These are phyloP conservation scores for Breynia disticha DNA, from an alignment of 441 rosid species.

Conservation along the genomic window DNA sequence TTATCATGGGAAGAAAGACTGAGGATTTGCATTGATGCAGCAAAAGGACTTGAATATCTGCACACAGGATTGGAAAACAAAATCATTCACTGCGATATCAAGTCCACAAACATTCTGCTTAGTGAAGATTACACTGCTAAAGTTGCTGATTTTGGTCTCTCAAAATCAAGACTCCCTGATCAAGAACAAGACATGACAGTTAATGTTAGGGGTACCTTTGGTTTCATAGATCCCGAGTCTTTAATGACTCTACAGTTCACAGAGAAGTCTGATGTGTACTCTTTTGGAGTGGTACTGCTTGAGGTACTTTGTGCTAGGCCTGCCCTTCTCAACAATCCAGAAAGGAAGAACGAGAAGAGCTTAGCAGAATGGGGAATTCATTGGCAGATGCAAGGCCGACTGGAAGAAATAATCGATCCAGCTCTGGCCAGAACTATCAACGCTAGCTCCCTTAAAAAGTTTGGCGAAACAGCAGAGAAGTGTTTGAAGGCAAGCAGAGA, in stretches of 20 bases:
- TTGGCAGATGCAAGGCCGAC: slow-evolving; percentile 20
- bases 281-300: slow-evolving; percentile 36
- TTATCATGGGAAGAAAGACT: slow-evolving; percentile 41
- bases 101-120: slow-evolving; percentile 34
- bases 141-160: slow-evolving; percentile 44
- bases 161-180: slow-evolving; percentile 27
- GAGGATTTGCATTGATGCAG: slow-evolving; percentile 48
- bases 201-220: slow-evolving; percentile 33
- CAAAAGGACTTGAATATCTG: slow-evolving; percentile 37
- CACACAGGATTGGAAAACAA: slow-evolving; percentile 29
- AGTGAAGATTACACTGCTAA: slow-evolving; percentile 23
- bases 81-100: slow-evolving; percentile 34
- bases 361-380: slow-evolving; percentile 42
- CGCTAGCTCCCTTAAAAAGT: slow-evolving; percentile 34
- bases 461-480: slow-evolving; percentile 29
- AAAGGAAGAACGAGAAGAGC: slow-evolving; percentile 31
- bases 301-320: slow-evolving; percentile 43
- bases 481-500: slow-evolving; percentile 28
- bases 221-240: slow-evolving; percentile 42
- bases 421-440: slow-evolving; percentile 22
- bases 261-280: slow-evolving; percentile 38
- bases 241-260: slow-evolving; percentile 29
- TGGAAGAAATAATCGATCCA: slow-evolving; percentile 39
- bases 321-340: slow-evolving; percentile 16
- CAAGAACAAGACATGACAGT: slow-evolving; percentile 31